Evolutionary conservation across 768 basidiomycete species (phyloP).

Genomic region (Tricholoma saponaceum): DNA sequence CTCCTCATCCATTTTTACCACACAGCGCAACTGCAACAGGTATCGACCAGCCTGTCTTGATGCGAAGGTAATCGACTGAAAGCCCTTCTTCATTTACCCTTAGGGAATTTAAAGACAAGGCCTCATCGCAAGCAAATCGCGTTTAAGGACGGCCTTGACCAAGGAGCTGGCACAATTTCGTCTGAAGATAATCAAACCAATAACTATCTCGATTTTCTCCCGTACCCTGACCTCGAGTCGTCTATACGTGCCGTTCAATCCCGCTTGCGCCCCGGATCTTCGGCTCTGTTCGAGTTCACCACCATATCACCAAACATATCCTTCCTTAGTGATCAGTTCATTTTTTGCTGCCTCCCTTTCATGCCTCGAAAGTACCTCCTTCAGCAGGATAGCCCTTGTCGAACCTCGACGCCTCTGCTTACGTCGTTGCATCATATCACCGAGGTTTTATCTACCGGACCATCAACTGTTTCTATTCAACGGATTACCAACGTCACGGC

Average conservation of each 20-base stretch:
- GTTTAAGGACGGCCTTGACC: neutral
- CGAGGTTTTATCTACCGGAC: slow-evolving; percentile 26
- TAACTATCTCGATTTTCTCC: slow-evolving; percentile 13
- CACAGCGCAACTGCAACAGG: neutral
- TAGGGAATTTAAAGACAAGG: neutral
- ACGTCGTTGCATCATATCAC: slow-evolving; percentile 33
- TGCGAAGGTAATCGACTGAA: neutral
- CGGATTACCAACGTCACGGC: slow-evolving; percentile 37
- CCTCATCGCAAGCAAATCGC: no score
- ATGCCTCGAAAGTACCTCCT: slow-evolving; percentile 23
- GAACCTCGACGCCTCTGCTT: slow-evolving; percentile 36
- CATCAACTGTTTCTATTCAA: slow-evolving; percentile 25
- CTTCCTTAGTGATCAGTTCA: slow-evolving; percentile 30
- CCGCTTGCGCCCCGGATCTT: slow-evolving; percentile 12
- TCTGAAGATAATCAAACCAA: neutral
- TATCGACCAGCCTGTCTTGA: neutral
- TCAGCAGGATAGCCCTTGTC: slow-evolving; percentile 5
- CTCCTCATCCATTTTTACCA: neutral
- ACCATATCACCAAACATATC: slow-evolving; percentile 32
- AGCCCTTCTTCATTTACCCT: neutral
- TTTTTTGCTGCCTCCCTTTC: slow-evolving; percentile 43
- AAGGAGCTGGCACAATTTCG: neutral
- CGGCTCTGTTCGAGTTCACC: slow-evolving; percentile 27
- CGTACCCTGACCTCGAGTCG: slow-evolving; percentile 19
- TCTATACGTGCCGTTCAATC: slow-evolving; percentile 20